Conservation (phyloP, 2,329 filamentous ascomycete species). For the Plenodomus biglobosus region DNA sequence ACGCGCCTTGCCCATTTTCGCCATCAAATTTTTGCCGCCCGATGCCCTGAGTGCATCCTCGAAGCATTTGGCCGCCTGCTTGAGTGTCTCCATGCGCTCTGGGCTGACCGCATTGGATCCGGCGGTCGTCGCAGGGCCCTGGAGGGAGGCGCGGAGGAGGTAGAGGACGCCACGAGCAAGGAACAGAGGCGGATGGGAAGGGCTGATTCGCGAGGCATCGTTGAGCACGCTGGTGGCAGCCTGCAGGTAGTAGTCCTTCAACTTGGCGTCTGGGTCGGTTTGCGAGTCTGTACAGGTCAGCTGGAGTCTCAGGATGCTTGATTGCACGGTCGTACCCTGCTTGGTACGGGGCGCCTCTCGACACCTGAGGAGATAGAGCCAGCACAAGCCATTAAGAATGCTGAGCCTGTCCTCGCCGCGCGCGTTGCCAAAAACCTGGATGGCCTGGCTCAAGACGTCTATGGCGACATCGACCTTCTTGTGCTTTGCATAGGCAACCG, state of each 20-base stretch:
- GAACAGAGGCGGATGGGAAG: constrained; percentile 86
- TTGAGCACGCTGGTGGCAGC: constrained; percentile 89
- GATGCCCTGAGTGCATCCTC: constrained; percentile 90
- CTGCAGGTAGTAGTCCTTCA: constrained; percentile 91
- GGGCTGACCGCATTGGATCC: constrained; percentile 65
- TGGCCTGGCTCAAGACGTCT: constrained; percentile 70
- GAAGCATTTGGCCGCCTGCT: constrained; percentile 87
- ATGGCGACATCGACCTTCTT: constrained; percentile 84
- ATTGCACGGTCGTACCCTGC: constrained; percentile 48
- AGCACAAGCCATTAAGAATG: constrained; percentile 81
- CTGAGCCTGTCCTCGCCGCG: constrained; percentile 81
- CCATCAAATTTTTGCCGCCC: constrained; percentile 85
- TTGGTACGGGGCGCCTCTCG: constrained; percentile 72
- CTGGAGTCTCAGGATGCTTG: background rate
- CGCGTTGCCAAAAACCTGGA: constrained; percentile 68
- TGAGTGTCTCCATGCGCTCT: constrained; percentile 76
- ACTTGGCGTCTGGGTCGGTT: constrained; percentile 71
- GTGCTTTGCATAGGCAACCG: constrained; percentile 94
- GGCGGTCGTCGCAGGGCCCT: constrained; percentile 69
- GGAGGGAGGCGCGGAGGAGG: constrained; percentile 82
- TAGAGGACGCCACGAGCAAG: constrained; percentile 88
- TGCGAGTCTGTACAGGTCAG: constrained; percentile 23
- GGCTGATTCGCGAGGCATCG: constrained; percentile 92
- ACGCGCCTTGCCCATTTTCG: constrained; percentile 84
- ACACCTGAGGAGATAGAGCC: constrained; percentile 89